Evolutionary conservation across 2,329 filamentous ascomycete genomes (phyloP), one percentile per base, ranked within the genome.

Genomic region (Stagonosporopsis chrysanthemi): DNA sequence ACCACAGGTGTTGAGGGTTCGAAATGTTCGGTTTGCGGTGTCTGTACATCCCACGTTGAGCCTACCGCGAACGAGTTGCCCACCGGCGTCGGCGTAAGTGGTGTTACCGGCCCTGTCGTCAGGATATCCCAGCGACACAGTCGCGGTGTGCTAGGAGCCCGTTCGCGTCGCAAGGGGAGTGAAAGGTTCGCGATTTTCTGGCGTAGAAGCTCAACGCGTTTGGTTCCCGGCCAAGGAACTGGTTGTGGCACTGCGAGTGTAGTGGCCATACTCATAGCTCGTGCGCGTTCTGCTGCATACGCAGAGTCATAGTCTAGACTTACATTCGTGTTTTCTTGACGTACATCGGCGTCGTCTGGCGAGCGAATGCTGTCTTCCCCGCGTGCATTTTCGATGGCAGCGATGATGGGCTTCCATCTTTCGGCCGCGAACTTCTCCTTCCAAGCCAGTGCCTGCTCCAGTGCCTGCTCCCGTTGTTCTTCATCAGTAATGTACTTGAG

Each of bases 51-150:
- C 31, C 12, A 33, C 3, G 14, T 33, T 33, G 31, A 33, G 4
- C 56, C 62, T 19, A 36, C 47, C 2, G 59, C 58, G 41, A 70
- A 70, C 1, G 66, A 57, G 11, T 69, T 69, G 31, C 57, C 60
- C 3, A 52, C 11, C 4, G 60, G 55, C 6, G 50, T 56, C 2
- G 63, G 53, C 1, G 64, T 60, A 0, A 67, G 48, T 8, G 67
- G 64, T 11, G 61, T 67, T 15, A 52, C 40, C 6, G 62, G 62
- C 0, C 61, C 58, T 11, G 46, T 22, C 3, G 43, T 29, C 19
- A 62, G 35, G 39, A 63, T 14, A 17, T 64, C 65, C 65, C 66
- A 66, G 6, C 62, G 61, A 5, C 19, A 38, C 17, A 56, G 50
- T n/a, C 62, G 58, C 17, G 65, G 51, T 8, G 44, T 60, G n/a